Base-by-base conservation (phyloP, 225 moss, liverwort and hornwort genomes). In the Sphagnum contortum region DNA sequence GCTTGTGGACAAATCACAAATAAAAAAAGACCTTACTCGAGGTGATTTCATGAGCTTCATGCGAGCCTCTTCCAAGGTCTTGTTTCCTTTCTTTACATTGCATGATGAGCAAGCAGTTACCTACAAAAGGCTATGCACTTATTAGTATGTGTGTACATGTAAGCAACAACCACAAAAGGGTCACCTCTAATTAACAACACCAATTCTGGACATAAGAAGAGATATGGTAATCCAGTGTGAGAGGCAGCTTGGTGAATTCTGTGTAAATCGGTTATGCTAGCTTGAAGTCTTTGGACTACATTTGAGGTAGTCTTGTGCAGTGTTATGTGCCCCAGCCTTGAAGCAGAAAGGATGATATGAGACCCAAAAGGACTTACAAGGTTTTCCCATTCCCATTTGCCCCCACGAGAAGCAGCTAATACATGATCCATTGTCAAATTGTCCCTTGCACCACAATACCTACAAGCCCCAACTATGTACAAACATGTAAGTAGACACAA, bases 301-400 rank as follows among this genome's bases (percentile, higher is more conserved):
- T 29, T 29, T 29, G 29, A 29, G 29, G 29, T 29, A 29, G 29
- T 29, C 29, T 29, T 29, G 29, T 29, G 29, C 29, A 29, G 29
- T 29, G 29, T 29, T 29, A 29, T 29, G 29, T 29, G 29, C 29
- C 29, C 29, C 29, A 29, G 29, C 29, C 29, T 29, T 29, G 29
- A 29, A 29, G 29, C 29, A 29, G 29, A 29, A 29, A 29, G 29
- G 29, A 29, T 29, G 29, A 29, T 29, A 0, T 29, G 29, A 29
- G 29, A 48, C 2, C 45, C 9, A 10, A 29, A 67, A 12, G 44
- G 29, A 55, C 11, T 93, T 75, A 98, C 98, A 73, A 98, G 84
- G 79, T 98, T 98, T 44, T 98, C 86, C 98, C 98, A 98, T 66
- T 86, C 83, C 98, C 98, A 93, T 74, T 85, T 83, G 62, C 98